Conservation (phyloP, 495 filamentous ascomycete genomes). For the Hypomontagnella monticulosa region DNA sequence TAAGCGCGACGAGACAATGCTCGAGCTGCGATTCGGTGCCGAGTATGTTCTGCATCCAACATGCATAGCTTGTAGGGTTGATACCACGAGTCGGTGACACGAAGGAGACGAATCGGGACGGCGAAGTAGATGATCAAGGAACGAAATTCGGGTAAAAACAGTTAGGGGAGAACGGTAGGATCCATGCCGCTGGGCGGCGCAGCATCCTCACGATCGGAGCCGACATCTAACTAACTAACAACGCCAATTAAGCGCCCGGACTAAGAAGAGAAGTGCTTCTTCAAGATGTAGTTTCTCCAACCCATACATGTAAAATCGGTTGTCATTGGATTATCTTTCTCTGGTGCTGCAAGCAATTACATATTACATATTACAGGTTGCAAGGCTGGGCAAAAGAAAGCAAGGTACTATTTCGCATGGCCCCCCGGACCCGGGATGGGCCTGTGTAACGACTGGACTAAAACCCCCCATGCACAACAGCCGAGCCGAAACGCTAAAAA, state of each 20-base stretch:
- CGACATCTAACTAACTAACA: slow-evolving; percentile 21
- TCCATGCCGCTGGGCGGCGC: slow-evolving; percentile 35
- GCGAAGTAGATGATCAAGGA: slow-evolving; percentile 9
- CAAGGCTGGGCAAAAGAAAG: slow-evolving; percentile 22
- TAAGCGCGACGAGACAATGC: slow-evolving; percentile 29
- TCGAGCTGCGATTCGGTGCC: slow-evolving; percentile 32
- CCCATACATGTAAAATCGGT: slow-evolving; percentile 9
- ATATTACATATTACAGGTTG: slow-evolving; percentile 15
- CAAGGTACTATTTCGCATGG: slow-evolving; percentile 12
- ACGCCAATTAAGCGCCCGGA: slow-evolving; percentile 33
- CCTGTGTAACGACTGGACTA: slow-evolving; percentile 20
- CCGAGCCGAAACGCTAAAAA: slow-evolving; percentile 46
- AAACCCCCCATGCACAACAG: slow-evolving; percentile 37
- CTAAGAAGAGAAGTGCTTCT: slow-evolving; percentile 5
- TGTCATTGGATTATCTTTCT: slow-evolving; percentile 21
- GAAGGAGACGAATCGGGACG: slow-evolving; percentile 29
- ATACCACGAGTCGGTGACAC: slow-evolving; percentile 23
- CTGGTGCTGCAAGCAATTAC: slow-evolving; percentile 32
- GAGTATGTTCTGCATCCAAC: slow-evolving; percentile 23
- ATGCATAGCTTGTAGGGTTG: slow-evolving; percentile 32
- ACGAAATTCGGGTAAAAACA: slow-evolving; percentile 36
- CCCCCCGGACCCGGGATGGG: slow-evolving; percentile 30
- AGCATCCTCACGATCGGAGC: slow-evolving; percentile 24
- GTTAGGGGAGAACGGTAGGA: slow-evolving; percentile 32
- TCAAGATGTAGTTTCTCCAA: not conserved